Evolutionary conservation across 257 asterid genomes (phyloP).

Genomic region (Cordia subcordata): DNA sequence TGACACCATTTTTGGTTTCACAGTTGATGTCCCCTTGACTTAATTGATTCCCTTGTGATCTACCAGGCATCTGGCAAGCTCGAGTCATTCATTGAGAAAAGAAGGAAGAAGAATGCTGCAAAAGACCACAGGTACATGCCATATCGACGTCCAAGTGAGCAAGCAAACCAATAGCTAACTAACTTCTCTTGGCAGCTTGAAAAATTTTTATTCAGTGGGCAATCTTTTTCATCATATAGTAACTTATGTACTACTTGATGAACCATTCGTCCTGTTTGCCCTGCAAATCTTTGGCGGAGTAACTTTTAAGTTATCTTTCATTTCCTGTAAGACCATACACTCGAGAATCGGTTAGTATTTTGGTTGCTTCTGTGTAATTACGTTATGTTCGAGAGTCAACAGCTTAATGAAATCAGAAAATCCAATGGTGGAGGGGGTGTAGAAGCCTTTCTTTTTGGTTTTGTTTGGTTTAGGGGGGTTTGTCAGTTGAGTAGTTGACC

Average conservation of each 20-base stretch:
- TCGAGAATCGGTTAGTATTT: no score
- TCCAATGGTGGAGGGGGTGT: no score
- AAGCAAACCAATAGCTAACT: neutral
- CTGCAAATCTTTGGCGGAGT: no score
- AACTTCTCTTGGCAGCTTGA: neutral
- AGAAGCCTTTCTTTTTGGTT: no score
- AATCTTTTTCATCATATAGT: neutral
- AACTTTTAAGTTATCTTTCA: no score
- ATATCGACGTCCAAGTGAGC: conserved; percentile 55
- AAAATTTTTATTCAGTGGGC: neutral
- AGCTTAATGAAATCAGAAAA: no score
- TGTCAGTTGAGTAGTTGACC: no score
- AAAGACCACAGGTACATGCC: conserved; percentile 88
- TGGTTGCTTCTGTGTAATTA: no score
- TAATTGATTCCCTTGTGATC: conserved; percentile 1
- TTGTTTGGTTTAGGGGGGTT: no score
- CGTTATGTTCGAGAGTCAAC: no score
- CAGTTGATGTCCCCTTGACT: neutral
- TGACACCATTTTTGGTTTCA: neutral
- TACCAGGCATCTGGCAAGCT: conserved; percentile 74
- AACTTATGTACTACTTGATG: neutral
- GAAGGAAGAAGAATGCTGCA: conserved; percentile 75
- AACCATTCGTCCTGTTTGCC: no score
- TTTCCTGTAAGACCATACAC: no score
- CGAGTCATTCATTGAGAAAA: conserved; percentile 75